These are phyloP conservation scores for Tylopilus sp. DNA, from an alignment of 768 basidiomycete genomes.

Conservation along the genomic window DNA sequence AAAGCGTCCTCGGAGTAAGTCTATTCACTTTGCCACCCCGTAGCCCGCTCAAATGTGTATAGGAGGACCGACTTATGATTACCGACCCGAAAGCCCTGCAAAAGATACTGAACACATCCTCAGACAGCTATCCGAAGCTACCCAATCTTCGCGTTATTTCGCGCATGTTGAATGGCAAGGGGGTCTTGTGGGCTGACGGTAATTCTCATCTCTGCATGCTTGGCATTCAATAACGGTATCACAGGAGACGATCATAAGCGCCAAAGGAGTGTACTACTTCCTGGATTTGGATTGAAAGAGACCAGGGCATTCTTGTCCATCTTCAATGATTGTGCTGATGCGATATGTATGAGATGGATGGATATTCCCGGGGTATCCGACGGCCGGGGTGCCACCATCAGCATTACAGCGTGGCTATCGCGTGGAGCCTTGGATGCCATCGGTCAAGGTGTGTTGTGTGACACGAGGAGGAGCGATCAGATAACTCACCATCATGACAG, in stretches of 20 bases:
- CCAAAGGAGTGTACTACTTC: conserved; percentile 51
- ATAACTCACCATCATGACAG: conserved; percentile 13
- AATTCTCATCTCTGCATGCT: background rate
- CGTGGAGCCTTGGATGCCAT: conserved; percentile 47
- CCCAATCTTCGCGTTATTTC: conserved; percentile 17
- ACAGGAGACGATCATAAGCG: conserved; percentile 43
- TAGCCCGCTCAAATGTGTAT: background rate
- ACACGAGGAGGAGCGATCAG: no score
- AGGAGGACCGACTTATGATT: conserved; percentile 45
- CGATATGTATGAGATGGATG: conserved; percentile 16
- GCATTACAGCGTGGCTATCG: conserved; percentile 29
- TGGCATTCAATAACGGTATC: conserved; percentile 10
- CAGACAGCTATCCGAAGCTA: conserved; percentile 40
- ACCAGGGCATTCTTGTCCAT: conserved; percentile 47
- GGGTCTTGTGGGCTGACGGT: conserved; percentile 41
- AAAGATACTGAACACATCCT: conserved; percentile 38
- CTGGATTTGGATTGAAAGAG: conserved; percentile 51
- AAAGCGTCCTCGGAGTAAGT: conserved; percentile 22
- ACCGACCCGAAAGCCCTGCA: conserved; percentile 45
- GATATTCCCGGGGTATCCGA: conserved; percentile 10
- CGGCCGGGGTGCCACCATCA: conserved; percentile 5
- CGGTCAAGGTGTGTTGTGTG: conserved; percentile 36
- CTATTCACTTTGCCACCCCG: background rate
- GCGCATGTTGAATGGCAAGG: conserved; percentile 24
- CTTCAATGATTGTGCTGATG: conserved; percentile 36